A percentile compares a stretch with the other conserved stretches of the same genome.
phyloP scores from a whole-genome alignment of 106 monocot species.

The Allium sativum region DNA sequence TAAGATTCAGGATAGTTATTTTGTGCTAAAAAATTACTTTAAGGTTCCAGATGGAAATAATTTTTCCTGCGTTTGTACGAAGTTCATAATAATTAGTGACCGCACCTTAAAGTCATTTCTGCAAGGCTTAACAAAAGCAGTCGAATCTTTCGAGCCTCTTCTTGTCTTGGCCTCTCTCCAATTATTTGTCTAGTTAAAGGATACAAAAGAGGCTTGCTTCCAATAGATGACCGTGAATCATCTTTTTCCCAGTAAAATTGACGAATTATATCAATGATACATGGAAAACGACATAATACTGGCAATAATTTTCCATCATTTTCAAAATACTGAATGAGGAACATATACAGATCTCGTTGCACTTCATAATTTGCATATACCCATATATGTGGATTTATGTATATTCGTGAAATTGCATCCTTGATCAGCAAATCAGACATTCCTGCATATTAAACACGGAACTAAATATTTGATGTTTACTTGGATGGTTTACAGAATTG shows the following conservation, averaged over 20 bases:
- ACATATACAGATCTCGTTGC: conserved; percentile 90
- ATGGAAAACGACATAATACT: conserved; percentile 50
- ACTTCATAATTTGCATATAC: conserved; percentile 81
- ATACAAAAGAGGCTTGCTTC: conserved; percentile 50
- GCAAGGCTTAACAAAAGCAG: conserved; percentile 89
- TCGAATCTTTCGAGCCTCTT: conserved; percentile 85
- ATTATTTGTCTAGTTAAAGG: conserved; percentile 47
- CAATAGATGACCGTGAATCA: conserved; percentile 29
- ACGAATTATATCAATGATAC: conserved; percentile 66
- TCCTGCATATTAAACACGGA: conserved; percentile 27
- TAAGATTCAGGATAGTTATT: no score
- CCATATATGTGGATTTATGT: conserved; percentile 92
- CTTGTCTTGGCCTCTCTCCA: conserved; percentile 48
- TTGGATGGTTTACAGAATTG: conserved; percentile 2
- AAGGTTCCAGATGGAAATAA: no score
- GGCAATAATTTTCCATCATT: conserved; percentile 36
- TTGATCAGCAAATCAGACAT: conserved; percentile 62
- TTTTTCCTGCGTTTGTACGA: no score
- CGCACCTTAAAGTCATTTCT: conserved; percentile 84
- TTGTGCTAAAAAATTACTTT: no score
- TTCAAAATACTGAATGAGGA: conserved; percentile 89
- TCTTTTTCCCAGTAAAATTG: conserved; percentile 89
- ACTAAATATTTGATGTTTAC: background rate
- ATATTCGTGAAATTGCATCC: conserved; percentile 75
- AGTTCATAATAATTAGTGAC: conserved; percentile 1